Evolutionary conservation across 1,284 basidiomycete genomes (phyloP).

Genomic region (Tilletiaria anomala): DNA sequence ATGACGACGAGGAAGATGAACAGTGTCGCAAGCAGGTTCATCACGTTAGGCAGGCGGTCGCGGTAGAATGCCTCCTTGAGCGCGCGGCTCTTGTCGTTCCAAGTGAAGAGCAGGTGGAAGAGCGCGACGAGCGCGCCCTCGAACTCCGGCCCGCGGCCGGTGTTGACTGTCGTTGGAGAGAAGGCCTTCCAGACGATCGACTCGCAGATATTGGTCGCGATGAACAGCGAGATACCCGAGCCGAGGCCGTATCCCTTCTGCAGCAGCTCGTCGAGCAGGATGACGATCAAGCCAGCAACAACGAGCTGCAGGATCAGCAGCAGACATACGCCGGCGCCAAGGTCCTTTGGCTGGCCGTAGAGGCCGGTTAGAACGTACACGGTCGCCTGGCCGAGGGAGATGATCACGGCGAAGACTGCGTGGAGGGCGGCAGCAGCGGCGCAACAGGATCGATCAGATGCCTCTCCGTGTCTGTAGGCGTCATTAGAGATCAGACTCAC

Average conservation of each 20-base stretch:
- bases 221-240: slow-evolving; percentile 95
- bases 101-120: slow-evolving; percentile 95
- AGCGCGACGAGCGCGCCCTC: slow-evolving; percentile 90
- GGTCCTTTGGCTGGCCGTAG: slow-evolving; percentile 80
- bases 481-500: slow-evolving; percentile 54
- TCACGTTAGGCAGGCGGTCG: slow-evolving; percentile 88
- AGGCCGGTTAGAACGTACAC: slow-evolving; percentile 95
- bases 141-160: slow-evolving; percentile 92
- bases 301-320: slow-evolving; percentile 87
- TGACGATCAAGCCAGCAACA: slow-evolving; percentile 85
- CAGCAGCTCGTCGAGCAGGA: slow-evolving; percentile 92
- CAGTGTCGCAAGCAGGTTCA: slow-evolving; percentile 88
- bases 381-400: slow-evolving; percentile 87
- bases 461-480: no score
- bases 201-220: slow-evolving; percentile 98
- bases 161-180: slow-evolving; percentile 94
- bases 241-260: slow-evolving; percentile 98
- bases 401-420: slow-evolving; percentile 91
- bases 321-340: slow-evolving; percentile 88
- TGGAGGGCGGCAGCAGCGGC: neutral
- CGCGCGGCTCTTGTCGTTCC: slow-evolving; percentile 94
- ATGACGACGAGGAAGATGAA: slow-evolving; percentile 87
- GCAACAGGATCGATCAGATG: neutral
- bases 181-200: slow-evolving; percentile 99
- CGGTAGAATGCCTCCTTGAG: slow-evolving; percentile 97